These are phyloP conservation scores for Moesziomyces globuligerus DNA, from an alignment of 1,284 basidiomycete genomes.

Conservation along the genomic window DNA sequence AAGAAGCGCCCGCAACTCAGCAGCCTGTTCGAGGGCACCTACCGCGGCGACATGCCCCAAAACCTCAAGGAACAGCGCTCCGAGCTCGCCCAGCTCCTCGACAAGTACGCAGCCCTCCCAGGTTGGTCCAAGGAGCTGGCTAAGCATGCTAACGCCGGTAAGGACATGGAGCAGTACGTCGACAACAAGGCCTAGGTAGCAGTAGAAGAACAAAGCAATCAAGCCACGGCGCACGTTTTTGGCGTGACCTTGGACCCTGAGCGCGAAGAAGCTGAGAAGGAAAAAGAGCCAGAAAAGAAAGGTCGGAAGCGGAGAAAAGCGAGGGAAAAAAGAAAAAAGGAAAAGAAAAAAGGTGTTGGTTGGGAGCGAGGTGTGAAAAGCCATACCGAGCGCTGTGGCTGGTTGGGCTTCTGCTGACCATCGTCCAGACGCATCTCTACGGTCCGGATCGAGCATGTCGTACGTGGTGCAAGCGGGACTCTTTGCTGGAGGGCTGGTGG, in stretches of 20 bases:
- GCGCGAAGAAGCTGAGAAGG: too few species aligned
- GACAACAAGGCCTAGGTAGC: slow-evolving; percentile 9
- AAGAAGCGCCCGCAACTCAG: slow-evolving; percentile 77
- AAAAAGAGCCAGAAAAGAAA: background rate
- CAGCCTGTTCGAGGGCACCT: slow-evolving; percentile 87
- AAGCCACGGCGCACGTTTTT: too few species aligned
- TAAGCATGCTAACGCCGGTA: slow-evolving; percentile 81
- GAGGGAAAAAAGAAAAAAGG: slow-evolving; percentile 3
- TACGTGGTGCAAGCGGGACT: slow-evolving; percentile 89
- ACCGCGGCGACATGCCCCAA: slow-evolving; percentile 67
- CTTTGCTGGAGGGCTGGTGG: slow-evolving; percentile 76
- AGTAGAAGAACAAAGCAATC: background rate
- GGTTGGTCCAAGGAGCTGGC: slow-evolving; percentile 83
- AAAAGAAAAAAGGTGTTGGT: background rate
- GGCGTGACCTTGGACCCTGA: too few species aligned
- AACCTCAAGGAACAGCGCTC: slow-evolving; percentile 82
- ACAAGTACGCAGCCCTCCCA: slow-evolving; percentile 84
- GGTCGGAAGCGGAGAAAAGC: background rate
- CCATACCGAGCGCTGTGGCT: too few species aligned
- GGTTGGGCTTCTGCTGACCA: background rate
- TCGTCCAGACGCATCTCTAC: background rate
- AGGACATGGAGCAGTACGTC: slow-evolving; percentile 71
- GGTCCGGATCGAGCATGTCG: slow-evolving; percentile 78
- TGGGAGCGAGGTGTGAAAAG: too few species aligned
- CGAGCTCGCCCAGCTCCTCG: slow-evolving; percentile 78